Percentiles rank a stretch among this genome's conserved stretches.
phyloP scores from a whole-genome alignment of 129 eudicot species.

The Flaveria brownii region DNA sequence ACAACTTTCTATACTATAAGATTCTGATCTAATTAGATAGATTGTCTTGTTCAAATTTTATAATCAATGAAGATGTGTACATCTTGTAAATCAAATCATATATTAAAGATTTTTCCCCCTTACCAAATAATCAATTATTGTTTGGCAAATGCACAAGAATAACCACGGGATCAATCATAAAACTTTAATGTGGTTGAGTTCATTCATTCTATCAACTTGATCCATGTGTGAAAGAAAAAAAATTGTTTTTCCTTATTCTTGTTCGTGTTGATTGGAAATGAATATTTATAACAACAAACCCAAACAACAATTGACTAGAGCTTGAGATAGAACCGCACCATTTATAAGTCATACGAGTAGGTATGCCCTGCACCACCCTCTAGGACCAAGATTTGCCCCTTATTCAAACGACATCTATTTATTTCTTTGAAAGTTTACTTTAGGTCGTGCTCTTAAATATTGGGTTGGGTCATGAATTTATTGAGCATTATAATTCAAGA shows the following conservation, averaged over 20 bases:
- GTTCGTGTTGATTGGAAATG: no score
- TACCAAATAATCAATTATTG: slow-evolving; percentile 10
- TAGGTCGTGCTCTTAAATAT: background rate
- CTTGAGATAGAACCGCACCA: no score
- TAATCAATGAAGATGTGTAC: background rate
- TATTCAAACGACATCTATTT: no score
- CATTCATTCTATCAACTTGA: background rate
- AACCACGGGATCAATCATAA: background rate
- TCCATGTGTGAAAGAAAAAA: no score
- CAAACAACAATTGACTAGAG: no score
- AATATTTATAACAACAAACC: no score
- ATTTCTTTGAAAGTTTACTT: no score
- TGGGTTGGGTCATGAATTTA: no score
- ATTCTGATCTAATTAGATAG: slow-evolving; percentile 24
- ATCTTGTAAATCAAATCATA: background rate
- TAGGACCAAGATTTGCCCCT: no score
- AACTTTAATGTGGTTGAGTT: slow-evolving; percentile 3
- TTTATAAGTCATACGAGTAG: background rate
- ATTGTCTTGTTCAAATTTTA: slow-evolving; percentile 9
- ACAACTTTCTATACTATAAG: slow-evolving; percentile 19
- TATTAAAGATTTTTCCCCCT: background rate
- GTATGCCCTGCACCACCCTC: no score
- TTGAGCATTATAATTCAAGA: no score
- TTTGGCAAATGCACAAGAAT: background rate
- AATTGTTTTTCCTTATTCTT: no score